Evolutionary conservation across 2,329 filamentous ascomycete species (phyloP).

Genomic region (Chrysoporthe austroafricana): DNA sequence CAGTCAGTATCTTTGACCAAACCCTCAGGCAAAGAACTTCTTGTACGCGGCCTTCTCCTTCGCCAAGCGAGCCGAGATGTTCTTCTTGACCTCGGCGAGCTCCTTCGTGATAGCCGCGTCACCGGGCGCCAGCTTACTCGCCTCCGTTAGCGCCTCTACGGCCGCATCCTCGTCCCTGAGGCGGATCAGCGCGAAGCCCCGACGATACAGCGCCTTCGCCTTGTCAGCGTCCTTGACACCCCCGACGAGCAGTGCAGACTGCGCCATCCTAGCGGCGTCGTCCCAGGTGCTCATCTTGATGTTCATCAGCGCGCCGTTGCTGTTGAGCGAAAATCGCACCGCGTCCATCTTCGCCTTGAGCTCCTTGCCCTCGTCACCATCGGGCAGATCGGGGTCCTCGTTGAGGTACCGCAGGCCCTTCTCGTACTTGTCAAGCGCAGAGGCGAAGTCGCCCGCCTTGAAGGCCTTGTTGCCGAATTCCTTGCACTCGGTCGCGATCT

Average conservation of each 20-base stretch:
- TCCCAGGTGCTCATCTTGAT: slow-evolving; percentile 76
- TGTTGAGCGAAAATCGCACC: slow-evolving; percentile 84
- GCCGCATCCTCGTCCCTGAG: slow-evolving; percentile 86
- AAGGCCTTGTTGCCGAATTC: slow-evolving; percentile 91
- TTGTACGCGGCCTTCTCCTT: slow-evolving; percentile 93
- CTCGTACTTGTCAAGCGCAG: slow-evolving; percentile 89
- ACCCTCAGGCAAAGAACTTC: slow-evolving; percentile 77
- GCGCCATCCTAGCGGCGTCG: slow-evolving; percentile 72
- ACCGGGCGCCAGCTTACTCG: slow-evolving; percentile 72
- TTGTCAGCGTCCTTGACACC: slow-evolving; percentile 74
- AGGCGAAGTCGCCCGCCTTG: slow-evolving; percentile 71
- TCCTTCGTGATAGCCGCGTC: slow-evolving; percentile 79
- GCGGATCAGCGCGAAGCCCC: slow-evolving; percentile 73
- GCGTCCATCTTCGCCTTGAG: slow-evolving; percentile 69
- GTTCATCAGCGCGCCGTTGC: slow-evolving; percentile 83
- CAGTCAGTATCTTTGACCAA: slow-evolving; percentile 15
- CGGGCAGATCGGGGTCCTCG: slow-evolving; percentile 75
- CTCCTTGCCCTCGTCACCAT: slow-evolving; percentile 51
- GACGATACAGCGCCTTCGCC: slow-evolving; percentile 87
- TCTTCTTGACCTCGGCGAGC: slow-evolving; percentile 77
- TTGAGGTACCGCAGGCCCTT: slow-evolving; percentile 90
- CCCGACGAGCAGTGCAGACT: slow-evolving; percentile 70
- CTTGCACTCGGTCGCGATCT: slow-evolving; percentile 85
- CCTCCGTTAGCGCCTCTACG: slow-evolving; percentile 74
- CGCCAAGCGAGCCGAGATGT: slow-evolving; percentile 70